Evolutionary conservation across 805 yeast genomes (phyloP), one percentile per base, ranked within the genome.

Genomic region (Tetrapisispora phaffii): DNA sequence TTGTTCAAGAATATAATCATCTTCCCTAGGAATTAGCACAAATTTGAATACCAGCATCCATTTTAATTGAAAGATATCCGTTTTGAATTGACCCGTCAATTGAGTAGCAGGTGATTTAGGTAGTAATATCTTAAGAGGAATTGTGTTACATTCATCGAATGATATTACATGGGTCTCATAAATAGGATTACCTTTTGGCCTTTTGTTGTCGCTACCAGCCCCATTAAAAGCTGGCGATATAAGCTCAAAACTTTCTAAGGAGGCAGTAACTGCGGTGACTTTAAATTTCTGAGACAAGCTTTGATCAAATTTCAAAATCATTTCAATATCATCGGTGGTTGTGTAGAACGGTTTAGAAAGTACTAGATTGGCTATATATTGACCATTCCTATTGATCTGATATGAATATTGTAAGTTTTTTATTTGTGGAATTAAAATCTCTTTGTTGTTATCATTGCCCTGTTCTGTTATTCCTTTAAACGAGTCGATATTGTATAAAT

Each of bases 271-370:
- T 0, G 73, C 73, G 7, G 69, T 69, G 2, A 75, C 60, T 46
- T 68, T 72, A 12, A 41, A 48, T 12, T 26, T 41, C 31, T 45
- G 50, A 1, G 67, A 59, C 12, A 60, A 39, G 13, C 36, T 42
- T 4, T 43, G 50, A 7, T 58, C 48, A 19, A 71, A 67, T 48
- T 62, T 69, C 35, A 70, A 54, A 17, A 53, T 56, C 7, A 74
- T 48, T 19, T 68, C 66, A 8, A 79, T 62, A 16, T 68, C 67
- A 36, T 75, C 80, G 1, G 78, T 73, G 4, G 69, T 60, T 17
- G 72, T 65, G 48, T 67, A 73, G 34, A 66, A 63, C 2, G 68
- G 60, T 47, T 68, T 70, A 7, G 74, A 66, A 23, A 72, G 58
- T 1, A 55, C 46, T 17, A 73, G 39, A 16, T 60, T 65, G 0